Conservation (phyloP, 257 asterid genomes). For the Gentiana macrophylla region DNA sequence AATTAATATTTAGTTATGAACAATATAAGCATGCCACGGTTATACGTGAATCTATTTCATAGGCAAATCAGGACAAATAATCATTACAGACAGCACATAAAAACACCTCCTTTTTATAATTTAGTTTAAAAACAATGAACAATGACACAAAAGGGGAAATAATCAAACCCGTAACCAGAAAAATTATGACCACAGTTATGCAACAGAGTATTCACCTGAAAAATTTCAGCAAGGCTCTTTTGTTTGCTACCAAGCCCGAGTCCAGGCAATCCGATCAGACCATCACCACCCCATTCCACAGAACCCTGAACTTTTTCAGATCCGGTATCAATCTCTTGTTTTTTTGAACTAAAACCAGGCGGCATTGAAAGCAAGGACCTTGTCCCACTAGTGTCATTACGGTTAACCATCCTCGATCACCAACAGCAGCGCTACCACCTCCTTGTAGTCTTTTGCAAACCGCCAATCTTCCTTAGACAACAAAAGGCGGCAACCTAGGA, state of each 20-base stretch:
- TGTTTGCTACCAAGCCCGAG: constrained; percentile 64
- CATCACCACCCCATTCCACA: constrained; percentile 91
- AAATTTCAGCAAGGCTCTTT: constrained; percentile 75
- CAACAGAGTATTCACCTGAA: constrained; percentile 44
- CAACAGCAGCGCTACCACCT: constrained; percentile 53
- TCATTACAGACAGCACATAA: too few species aligned
- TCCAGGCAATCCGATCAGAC: constrained; percentile 90
- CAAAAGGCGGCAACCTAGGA: constrained; percentile 91
- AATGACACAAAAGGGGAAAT: too few species aligned
- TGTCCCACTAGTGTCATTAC: constrained; percentile 54
- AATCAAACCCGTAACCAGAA: neutral
- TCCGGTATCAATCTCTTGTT: constrained; percentile 44
- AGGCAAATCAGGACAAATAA: too few species aligned
- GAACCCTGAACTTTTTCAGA: constrained; percentile 42
- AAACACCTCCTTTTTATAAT: too few species aligned
- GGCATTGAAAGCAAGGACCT: constrained; percentile 56
- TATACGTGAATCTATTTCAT: too few species aligned
- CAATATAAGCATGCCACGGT: too few species aligned
- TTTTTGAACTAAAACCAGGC: constrained; percentile 56
- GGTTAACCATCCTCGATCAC: constrained; percentile 81
- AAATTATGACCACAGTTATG: too few species aligned
- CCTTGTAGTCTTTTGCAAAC: constrained; percentile 74
- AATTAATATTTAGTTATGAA: too few species aligned
- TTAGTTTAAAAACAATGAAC: neutral
- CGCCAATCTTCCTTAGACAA: constrained; percentile 95